Conservation (phyloP, 1,284 basidiomycete species). For the Microbotryum saponariae region DNA sequence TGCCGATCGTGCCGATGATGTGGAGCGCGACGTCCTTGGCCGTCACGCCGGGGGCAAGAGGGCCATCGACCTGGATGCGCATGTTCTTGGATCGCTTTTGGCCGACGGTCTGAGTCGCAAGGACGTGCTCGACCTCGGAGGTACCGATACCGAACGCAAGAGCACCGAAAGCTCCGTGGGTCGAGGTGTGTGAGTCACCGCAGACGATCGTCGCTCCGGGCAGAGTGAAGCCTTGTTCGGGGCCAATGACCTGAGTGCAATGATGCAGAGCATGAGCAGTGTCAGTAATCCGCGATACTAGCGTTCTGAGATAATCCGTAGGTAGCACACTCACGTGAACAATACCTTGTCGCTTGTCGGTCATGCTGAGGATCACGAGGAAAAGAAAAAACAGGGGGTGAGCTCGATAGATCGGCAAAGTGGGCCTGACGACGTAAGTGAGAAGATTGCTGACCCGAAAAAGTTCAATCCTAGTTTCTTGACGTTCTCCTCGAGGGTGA, state of each 20-base stretch:
- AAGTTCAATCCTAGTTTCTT: conserved; percentile 92
- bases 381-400: background rate
- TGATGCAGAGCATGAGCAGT: background rate
- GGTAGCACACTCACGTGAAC: conserved; percentile 54
- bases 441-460: conserved; percentile 53
- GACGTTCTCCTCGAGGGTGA: conserved; percentile 86
- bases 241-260: conserved; percentile 61
- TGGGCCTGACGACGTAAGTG: background rate
- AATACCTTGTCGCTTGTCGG: conserved; percentile 56
- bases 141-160: conserved; percentile 95
- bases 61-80: conserved; percentile 84
- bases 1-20: conserved; percentile 88
- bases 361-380: conserved; percentile 28
- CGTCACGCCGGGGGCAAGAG: conserved; percentile 74
- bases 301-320: background rate
- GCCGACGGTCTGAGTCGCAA: conserved; percentile 86
- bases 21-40: conserved; percentile 93
- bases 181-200: conserved; percentile 82
- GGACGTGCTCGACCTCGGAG: conserved; percentile 93
- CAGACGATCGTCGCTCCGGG: conserved; percentile 94
- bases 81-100: conserved; percentile 94
- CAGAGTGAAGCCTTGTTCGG: conserved; percentile 89
- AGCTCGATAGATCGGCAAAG: background rate
- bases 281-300: no score
- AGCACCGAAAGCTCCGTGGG: conserved; percentile 92